These are phyloP conservation scores for Neocucurbitaria cava DNA, from an alignment of 2,329 filamentous ascomycete species.

Conservation along the genomic window DNA sequence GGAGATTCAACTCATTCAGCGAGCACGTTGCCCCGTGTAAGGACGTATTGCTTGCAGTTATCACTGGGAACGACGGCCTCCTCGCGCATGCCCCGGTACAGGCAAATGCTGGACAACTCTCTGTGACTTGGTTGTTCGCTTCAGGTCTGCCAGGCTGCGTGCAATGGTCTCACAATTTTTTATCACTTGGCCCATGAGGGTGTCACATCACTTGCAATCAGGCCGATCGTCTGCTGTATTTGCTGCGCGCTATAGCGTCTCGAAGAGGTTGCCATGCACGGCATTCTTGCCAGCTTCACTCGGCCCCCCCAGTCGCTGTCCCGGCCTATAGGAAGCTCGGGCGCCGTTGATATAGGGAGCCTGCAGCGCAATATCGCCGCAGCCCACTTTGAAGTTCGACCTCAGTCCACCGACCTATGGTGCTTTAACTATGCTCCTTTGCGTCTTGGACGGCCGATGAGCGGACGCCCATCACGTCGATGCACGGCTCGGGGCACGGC, in stretches of 20 bases:
- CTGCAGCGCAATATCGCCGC: slow-evolving; percentile 15
- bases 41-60: not conserved
- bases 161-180: not conserved
- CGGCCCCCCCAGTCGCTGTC: slow-evolving; percentile 11
- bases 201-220: slow-evolving; percentile 16
- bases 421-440: slow-evolving; percentile 8
- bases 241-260: slow-evolving; percentile 8
- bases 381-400: slow-evolving; percentile 12
- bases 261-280: slow-evolving; percentile 4
- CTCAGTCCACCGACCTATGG: not conserved
- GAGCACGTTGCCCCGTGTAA: not conserved
- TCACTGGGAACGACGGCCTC: not conserved
- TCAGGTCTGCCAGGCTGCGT: not conserved
- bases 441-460: slow-evolving; percentile 12
- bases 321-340: slow-evolving; percentile 18
- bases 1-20: not conserved
- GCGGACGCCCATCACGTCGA: slow-evolving; percentile 25
- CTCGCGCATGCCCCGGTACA: not conserved
- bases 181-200: slow-evolving; percentile 1
- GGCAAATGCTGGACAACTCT: not conserved
- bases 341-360: slow-evolving; percentile 17
- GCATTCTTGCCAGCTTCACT: slow-evolving; percentile 19
- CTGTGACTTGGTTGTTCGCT: not conserved
- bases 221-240: slow-evolving; percentile 23
- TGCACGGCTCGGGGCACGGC: slow-evolving; percentile 35